Evolutionary conservation across 768 basidiomycete genomes (phyloP).

Genomic region (Chlorophyllum brunneum): DNA sequence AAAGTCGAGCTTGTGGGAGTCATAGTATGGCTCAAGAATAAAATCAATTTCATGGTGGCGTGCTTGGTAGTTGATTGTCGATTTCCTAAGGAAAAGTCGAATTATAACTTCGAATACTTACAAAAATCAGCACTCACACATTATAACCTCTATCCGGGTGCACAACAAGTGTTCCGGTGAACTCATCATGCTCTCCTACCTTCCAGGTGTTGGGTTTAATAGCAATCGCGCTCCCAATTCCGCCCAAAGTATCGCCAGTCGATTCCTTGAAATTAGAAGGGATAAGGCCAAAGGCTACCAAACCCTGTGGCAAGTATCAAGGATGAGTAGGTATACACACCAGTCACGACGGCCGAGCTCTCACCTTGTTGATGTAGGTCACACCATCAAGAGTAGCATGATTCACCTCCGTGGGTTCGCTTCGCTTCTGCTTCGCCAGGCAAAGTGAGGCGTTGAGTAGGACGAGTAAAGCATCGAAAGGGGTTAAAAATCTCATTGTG

Average conservation of each 20-base stretch:
- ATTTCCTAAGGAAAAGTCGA: no score
- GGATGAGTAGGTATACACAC: background rate
- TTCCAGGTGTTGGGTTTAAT: slow-evolving; percentile 47
- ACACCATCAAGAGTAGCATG: slow-evolving; percentile 32
- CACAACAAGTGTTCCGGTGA: slow-evolving; percentile 46
- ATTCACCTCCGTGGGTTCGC: background rate
- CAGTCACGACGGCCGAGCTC: background rate
- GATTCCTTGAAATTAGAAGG: slow-evolving; percentile 54
- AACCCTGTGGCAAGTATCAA: slow-evolving; percentile 32
- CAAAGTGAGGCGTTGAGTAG: background rate
- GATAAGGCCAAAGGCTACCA: slow-evolving; percentile 59
- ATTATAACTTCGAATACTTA: no score
- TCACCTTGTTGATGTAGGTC: slow-evolving; percentile 42
- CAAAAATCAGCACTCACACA: no score
- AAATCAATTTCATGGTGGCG: slow-evolving; percentile 64
- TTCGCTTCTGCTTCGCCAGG: background rate
- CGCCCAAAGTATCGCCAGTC: slow-evolving; percentile 57
- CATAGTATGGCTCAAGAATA: slow-evolving; percentile 52
- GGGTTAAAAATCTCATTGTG: background rate
- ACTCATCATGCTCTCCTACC: slow-evolving; percentile 31
- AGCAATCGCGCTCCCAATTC: slow-evolving; percentile 60
- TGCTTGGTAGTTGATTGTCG: slow-evolving; percentile 59
- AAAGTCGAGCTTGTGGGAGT: slow-evolving; percentile 40
- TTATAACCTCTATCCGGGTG: slow-evolving; percentile 63
- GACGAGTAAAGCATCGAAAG: background rate